Evolutionary conservation across 2,329 filamentous ascomycete species (phyloP).

Genomic region (Colletotrichum sp.): DNA sequence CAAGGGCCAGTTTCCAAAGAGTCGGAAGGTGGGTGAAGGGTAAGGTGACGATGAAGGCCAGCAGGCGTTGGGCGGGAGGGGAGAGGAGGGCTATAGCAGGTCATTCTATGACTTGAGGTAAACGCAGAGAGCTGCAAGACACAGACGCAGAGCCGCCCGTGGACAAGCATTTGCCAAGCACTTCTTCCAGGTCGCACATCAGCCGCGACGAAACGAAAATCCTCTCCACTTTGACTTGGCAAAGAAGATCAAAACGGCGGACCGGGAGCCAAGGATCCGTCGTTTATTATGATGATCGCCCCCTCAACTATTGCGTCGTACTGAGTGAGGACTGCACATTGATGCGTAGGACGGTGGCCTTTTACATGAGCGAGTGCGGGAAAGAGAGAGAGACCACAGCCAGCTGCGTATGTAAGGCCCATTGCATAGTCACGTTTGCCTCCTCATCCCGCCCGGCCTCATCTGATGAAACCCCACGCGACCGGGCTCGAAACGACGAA

Average conservation of each 20-base stretch:
- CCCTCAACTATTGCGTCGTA: not conserved
- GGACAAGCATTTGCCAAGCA: constrained; percentile 13
- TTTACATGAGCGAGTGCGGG: not conserved
- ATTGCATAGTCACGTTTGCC: not conserved
- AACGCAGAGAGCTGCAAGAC: not conserved
- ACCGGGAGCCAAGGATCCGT: not conserved
- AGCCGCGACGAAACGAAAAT: constrained; percentile 11
- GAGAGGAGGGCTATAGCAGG: not conserved
- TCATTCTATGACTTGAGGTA: not conserved
- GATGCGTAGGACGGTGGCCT: not conserved
- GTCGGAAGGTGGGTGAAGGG: not conserved
- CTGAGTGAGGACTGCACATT: not conserved
- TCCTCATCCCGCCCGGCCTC: constrained; percentile 1
- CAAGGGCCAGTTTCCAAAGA: not conserved
- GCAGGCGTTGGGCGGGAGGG: not conserved
- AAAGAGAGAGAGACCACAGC: not conserved
- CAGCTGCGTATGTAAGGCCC: not conserved
- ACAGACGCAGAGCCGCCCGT: constrained; percentile 2
- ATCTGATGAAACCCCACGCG: constrained; percentile 12
- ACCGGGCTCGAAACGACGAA: constrained; percentile 15
- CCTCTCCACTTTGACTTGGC: not conserved
- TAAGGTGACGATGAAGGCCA: not conserved
- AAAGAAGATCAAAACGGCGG: constrained; percentile 9
- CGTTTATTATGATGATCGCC: not conserved
- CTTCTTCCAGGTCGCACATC: not conserved